Evolutionary conservation across 1,284 basidiomycete genomes (phyloP).

Genomic region (Nidula niveotomentosa): DNA sequence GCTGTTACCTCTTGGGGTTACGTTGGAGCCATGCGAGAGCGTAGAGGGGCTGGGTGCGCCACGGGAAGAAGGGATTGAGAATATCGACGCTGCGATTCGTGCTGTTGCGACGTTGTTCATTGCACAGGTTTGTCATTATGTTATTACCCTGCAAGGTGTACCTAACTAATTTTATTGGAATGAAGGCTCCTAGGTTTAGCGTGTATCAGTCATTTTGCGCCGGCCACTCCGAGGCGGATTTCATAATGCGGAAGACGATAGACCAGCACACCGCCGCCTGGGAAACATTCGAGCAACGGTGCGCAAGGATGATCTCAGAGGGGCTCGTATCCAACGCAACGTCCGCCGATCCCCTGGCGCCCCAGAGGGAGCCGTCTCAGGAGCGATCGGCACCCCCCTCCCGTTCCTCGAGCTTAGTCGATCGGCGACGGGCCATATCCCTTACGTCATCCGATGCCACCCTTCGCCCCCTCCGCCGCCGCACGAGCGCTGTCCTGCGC

Average conservation of each 20-base stretch:
- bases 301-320: conserved; percentile 49
- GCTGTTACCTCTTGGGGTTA: conserved; percentile 51
- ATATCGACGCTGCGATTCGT: conserved; percentile 50
- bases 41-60: conserved; percentile 16
- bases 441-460: conserved; percentile 37
- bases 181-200: conserved; percentile 72
- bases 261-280: conserved; percentile 68
- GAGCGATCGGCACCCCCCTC: conserved; percentile 3
- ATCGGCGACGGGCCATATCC: conserved; percentile 35
- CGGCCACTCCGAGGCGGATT: conserved; percentile 78
- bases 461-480: conserved; percentile 32
- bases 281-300: conserved; percentile 80
- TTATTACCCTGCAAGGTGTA: background rate
- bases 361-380: background rate
- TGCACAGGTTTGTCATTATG: conserved; percentile 50
- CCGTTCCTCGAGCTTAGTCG: conserved; percentile 17
- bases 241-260: conserved; percentile 66
- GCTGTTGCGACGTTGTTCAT: conserved; percentile 64
- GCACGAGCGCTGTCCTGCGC: conserved; percentile 23
- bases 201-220: conserved; percentile 85
- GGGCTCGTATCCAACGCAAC: conserved; percentile 20
- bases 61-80: conserved; percentile 20
- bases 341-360: background rate
- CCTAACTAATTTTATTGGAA: conserved; percentile 5
- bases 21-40: conserved; percentile 26